Conservation (phyloP, 2,329 filamentous ascomycete species). For the Pseudocercospora fijiensis region DNA sequence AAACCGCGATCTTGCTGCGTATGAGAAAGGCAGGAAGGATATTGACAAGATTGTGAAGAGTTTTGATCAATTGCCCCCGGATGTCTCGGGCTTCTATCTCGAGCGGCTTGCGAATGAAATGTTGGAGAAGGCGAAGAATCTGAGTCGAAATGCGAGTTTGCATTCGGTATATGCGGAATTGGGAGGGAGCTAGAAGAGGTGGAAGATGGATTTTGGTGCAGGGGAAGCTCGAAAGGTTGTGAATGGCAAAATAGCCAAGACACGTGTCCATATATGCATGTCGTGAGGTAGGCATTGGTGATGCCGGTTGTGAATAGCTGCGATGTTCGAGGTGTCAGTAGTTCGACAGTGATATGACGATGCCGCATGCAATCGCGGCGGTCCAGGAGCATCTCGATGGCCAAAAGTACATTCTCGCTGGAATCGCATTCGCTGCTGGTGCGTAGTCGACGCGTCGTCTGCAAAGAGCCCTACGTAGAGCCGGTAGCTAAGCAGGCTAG, state of each 20-base stretch:
- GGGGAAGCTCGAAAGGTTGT: neutral
- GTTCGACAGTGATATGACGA: neutral
- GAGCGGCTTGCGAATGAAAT: constrained; percentile 70
- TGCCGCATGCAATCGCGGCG: neutral
- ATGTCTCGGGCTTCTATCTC: constrained; percentile 73
- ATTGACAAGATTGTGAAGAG: constrained; percentile 63
- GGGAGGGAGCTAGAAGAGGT: neutral
- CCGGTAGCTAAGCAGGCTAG: neutral
- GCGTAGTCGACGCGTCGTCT: neutral
- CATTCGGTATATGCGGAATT: constrained; percentile 24
- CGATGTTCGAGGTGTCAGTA: neutral
- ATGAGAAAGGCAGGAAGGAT: constrained; percentile 76
- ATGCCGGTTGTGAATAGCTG: neutral
- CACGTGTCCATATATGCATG: neutral
- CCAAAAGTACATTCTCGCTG: no score
- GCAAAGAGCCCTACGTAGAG: neutral
- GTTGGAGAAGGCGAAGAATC: constrained; percentile 32
- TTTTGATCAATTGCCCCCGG: constrained; percentile 64
- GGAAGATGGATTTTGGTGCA: neutral
- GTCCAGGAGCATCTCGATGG: no score
- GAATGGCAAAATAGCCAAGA: neutral
- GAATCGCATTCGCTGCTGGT: neutral
- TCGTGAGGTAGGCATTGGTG: neutral
- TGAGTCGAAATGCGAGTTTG: constrained; percentile 15
- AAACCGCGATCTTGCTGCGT: constrained; percentile 79